phyloP scores from a whole-genome alignment of 208 protist species.

The Leishmania amazonensis region DNA sequence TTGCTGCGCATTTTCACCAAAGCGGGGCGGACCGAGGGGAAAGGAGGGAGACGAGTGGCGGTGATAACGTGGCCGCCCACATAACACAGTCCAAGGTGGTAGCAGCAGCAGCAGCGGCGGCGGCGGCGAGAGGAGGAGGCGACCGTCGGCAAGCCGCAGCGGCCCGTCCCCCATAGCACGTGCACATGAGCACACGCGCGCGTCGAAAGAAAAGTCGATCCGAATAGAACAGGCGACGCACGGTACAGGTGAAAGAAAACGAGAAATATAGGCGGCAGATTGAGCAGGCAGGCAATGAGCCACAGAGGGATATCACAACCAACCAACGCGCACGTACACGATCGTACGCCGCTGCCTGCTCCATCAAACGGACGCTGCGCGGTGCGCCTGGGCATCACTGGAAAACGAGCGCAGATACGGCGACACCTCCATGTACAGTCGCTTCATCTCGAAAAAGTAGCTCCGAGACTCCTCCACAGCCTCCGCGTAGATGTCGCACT shows the following conservation, averaged over 20 bases:
- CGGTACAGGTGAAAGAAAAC: not conserved
- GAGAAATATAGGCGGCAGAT: not conserved
- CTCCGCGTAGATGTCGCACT: constrained; percentile 69
- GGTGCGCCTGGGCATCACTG: not conserved
- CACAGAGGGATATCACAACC: not conserved
- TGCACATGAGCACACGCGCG: not conserved
- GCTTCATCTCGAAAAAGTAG: constrained; percentile 80
- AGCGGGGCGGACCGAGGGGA: not conserved
- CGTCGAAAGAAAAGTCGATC: not conserved
- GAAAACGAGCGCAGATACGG: constrained; percentile 19
- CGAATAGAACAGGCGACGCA: not conserved
- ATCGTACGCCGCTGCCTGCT: not conserved
- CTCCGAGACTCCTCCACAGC: constrained; percentile 68
- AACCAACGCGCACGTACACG: not conserved
- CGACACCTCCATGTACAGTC: constrained; percentile 66
- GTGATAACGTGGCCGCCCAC: not conserved
- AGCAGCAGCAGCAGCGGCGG: not conserved
- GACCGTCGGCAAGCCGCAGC: not conserved
- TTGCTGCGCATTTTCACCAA: not conserved
- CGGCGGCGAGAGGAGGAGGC: not conserved
- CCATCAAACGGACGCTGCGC: not conserved
- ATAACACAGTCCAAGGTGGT: not conserved
- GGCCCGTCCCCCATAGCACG: not conserved
- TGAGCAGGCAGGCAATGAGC: not conserved
- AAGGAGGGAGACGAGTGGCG: not conserved